Base-by-base conservation (phyloP, 495 filamentous ascomycete genomes). In the Friedmanniomyces endolithicus region DNA sequence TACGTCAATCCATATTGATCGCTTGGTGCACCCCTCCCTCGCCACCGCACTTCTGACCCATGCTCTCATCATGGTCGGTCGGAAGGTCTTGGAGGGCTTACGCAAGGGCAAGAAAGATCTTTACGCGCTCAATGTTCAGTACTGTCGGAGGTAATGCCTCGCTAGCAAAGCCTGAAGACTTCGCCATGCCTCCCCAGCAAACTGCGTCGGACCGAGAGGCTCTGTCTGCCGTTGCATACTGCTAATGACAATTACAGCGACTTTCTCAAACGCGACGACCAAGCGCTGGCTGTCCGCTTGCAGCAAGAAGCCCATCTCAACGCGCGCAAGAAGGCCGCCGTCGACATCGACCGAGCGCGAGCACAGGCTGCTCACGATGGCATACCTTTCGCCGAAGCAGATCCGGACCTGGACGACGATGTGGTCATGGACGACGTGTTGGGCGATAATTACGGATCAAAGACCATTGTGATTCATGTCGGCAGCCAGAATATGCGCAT, bases 191-290 rank as follows among this genome's bases (percentile, higher is more conserved):
- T 3, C 27, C 27, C 20, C 29, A 39, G 16, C 22, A 6, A 20
- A 3, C 23, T 4, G 17, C 23, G n/a, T n/a, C n/a, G n/a, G n/a
- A n/a, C n/a, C n/a, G n/a, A n/a, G 25, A 3, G 25, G 6, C 14
- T 19, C 12, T 6, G 14, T 4, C 3, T 41, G 37, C 6, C 16
- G 16, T n/a, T 41, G 37, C 37, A 24, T 6, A 29, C 20, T 43
- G 8, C 35, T 37, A 20, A 44, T n/a, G 44, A 19, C 2, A 29
- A 31, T 6, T 0, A 27, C 49, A 95, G 89, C 34, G 92, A 98
- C 63, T 98, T 94, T 63, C 85, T 97, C 64, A 98, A 98, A 75
- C 81, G 94, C 62, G 92, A 98, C 70, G 92, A 98, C 60, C 92
- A 98, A 72, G 85, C 89, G 53, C 79, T 97, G 43, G 87, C 90